These are phyloP conservation scores for Ogataea sp. DNA, from an alignment of 805 yeast genomes.

Conservation along the genomic window DNA sequence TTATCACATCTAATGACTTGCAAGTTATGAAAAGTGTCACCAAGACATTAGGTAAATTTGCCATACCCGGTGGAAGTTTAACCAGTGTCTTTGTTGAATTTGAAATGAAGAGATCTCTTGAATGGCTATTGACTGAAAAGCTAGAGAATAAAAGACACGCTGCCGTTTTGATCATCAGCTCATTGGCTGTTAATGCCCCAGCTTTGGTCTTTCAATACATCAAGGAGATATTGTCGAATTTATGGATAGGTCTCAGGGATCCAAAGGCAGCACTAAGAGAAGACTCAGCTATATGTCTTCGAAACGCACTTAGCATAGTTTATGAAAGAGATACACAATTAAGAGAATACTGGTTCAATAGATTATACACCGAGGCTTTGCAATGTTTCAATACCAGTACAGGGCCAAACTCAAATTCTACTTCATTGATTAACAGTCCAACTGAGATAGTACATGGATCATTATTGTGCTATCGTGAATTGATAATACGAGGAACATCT, in stretches of 20 bases:
- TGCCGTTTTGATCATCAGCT: constrained; percentile 72
- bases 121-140: constrained; percentile 85
- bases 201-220: constrained; percentile 73
- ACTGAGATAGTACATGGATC: constrained; percentile 83
- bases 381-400: constrained; percentile 15
- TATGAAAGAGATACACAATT: constrained; percentile 68
- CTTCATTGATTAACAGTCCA: constrained; percentile 13
- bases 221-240: constrained; percentile 66
- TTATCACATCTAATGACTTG: constrained; percentile 74
- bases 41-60: constrained; percentile 77
- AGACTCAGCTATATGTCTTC: constrained; percentile 79
- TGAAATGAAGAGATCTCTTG: constrained; percentile 83
- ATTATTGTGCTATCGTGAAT: constrained; percentile 70
- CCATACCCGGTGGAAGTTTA: constrained; percentile 81
- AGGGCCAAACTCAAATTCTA: background rate
- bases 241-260: constrained; percentile 86
- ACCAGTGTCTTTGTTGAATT: constrained; percentile 91
- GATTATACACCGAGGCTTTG: constrained; percentile 34
- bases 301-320: constrained; percentile 70
- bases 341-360: constrained; percentile 68
- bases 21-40: constrained; percentile 86
- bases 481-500: constrained; percentile 63
- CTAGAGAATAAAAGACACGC: constrained; percentile 87
- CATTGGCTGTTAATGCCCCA: constrained; percentile 83
- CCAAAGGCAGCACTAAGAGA: constrained; percentile 62